Conservation (phyloP, 257 asterid species). For the Solanum appendiculatum region DNA sequence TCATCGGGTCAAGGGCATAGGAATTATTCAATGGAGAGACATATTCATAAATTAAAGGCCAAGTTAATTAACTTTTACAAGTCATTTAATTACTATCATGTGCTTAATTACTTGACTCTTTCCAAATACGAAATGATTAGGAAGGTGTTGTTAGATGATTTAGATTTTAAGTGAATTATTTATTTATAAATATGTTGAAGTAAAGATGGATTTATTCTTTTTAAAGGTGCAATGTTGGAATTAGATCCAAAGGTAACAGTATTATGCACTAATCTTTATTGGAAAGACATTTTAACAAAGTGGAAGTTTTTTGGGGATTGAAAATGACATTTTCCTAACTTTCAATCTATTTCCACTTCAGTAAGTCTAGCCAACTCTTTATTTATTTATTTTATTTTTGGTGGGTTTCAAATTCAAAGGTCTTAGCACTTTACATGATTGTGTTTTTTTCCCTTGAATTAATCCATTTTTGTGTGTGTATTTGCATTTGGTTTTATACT, state of each 20-base stretch:
- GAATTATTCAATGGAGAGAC: too few species aligned
- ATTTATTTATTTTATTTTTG: constrained; percentile 4
- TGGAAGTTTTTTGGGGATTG: constrained; percentile 13
- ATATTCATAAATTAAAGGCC: not conserved
- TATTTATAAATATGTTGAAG: not conserved
- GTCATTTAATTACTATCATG: not conserved
- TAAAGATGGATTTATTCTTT: not conserved
- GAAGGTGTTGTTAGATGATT: not conserved
- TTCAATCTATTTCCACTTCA: constrained; percentile 18
- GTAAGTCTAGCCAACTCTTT: not conserved
- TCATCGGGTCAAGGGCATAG: too few species aligned
- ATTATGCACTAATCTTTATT: constrained; percentile 20
- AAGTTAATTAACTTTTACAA: not conserved
- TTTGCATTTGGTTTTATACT: not conserved
- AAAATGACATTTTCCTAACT: constrained; percentile 59
- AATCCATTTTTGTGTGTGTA: not conserved
- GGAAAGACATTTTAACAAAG: constrained; percentile 21
- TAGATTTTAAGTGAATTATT: not conserved
- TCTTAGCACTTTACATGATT: constrained; percentile 14
- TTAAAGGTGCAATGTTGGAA: constrained; percentile 7
- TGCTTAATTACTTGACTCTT: not conserved
- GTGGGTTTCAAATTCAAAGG: constrained; percentile 30
- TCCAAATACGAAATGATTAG: not conserved
- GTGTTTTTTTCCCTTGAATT: not conserved
- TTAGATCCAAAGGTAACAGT: constrained; percentile 18